Conservation (phyloP, 768 basidiomycete genomes). For the Lyophyllum semitale region DNA sequence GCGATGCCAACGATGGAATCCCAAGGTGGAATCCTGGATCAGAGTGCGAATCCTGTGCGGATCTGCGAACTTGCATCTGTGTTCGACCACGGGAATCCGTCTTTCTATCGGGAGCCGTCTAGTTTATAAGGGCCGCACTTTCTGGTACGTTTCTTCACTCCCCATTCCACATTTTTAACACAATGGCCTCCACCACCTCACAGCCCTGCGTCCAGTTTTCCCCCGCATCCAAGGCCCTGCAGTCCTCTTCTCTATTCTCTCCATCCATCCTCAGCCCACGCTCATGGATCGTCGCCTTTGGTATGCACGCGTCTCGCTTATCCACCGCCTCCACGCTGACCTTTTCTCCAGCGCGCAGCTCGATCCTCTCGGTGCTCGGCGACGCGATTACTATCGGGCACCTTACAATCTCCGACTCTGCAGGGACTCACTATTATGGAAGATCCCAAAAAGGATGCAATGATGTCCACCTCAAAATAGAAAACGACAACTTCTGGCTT, state of each 20-base stretch:
- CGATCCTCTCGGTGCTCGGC: slow-evolving; percentile 59
- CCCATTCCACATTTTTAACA: slow-evolving; percentile 21
- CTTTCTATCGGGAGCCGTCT: slow-evolving; percentile 32
- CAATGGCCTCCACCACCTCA: slow-evolving; percentile 41
- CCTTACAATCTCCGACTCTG: slow-evolving; percentile 61
- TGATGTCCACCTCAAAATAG: slow-evolving; percentile 58
- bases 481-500: slow-evolving; percentile 67
- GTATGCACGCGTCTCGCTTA: slow-evolving; percentile 28
- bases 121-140: slow-evolving; percentile 24
- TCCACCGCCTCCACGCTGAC: slow-evolving; percentile 8
- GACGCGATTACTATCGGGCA: slow-evolving; percentile 60
- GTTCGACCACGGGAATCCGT: slow-evolving; percentile 34
- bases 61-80: slow-evolving; percentile 30
- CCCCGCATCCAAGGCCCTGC: slow-evolving; percentile 42
- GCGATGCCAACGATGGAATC: background rate
- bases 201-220: slow-evolving; percentile 44
- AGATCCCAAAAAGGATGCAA: slow-evolving; percentile 58
- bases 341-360: slow-evolving; percentile 50
- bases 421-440: slow-evolving; percentile 63
- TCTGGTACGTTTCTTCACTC: slow-evolving; percentile 22
- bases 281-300: slow-evolving; percentile 52
- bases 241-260: slow-evolving; percentile 45
- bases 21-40: background rate
- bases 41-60: slow-evolving; percentile 29
- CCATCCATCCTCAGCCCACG: slow-evolving; percentile 46